Evolutionary conservation across 805 yeast species (phyloP), one percentile per base, ranked within the genome.

Genomic region (Metschnikowia aberdeeniae): DNA sequence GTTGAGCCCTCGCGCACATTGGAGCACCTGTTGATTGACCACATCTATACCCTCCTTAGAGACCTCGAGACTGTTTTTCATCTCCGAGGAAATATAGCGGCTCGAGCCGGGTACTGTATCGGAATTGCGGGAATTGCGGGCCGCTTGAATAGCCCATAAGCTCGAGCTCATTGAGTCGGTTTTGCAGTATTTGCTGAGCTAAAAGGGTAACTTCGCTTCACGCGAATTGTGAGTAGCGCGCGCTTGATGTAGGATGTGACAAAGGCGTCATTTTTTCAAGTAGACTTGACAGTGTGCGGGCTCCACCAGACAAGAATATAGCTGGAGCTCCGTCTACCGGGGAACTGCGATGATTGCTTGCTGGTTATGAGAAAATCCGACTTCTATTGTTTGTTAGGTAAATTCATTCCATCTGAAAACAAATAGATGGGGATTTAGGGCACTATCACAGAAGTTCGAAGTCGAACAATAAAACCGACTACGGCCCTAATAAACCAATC

Each of bases 51-150:
- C 61, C 35, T 63, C 65, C 49, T 66, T 66, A 27, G 70, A 65
- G 12, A 66, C 62, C 44, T 59, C 56, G 57, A 75, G 60, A 38
- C 46, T 48, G 22, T 39, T 22, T 5, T 29, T 38, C 34, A 53
- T 45, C 53, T 77, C 80, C 40, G 60, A 60, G 29, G 75, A 65
- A 39, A 77, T 64, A 80, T 81, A 78, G 49, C 65, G 72, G 10
- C 79, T 73, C 2, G 81, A 63, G 6, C 82, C 84, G 1, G 80
- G 80, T 5, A 73, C 65, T n/a, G 60, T 50, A 28, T 58, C 62
- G 32, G 54, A 48, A 20, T 50, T 48, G 36, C 43, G 45, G 45
- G 52, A 51, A 26, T 57, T 58, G 44, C 57, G 57, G 43, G 67
- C 63, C 14, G 70, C 70, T 35, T 55, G 58, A 40, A 62, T 52